Evolutionary conservation across 257 asterid genomes (phyloP).

Genomic region (Nicotiana otophora): DNA sequence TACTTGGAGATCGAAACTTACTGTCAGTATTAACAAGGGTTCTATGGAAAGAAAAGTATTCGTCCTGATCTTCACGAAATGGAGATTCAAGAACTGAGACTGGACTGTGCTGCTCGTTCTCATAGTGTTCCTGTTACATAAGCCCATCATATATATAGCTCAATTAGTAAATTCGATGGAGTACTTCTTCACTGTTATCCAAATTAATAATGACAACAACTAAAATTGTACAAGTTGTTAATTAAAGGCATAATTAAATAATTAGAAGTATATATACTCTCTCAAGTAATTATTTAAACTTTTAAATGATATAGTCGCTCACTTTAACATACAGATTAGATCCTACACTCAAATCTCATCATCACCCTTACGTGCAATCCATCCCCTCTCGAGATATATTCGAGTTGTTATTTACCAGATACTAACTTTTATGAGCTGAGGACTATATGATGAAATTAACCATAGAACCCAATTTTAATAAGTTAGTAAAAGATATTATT

Average conservation of each 20-base stretch:
- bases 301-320: no score
- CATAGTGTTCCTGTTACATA: conserved; percentile 37
- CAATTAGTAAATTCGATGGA: neutral
- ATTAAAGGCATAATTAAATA: no score
- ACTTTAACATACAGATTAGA: no score
- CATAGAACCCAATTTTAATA: no score
- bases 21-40: conserved; percentile 16
- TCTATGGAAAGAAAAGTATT: conserved; percentile 19
- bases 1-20: conserved; percentile 5
- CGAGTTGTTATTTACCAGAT: neutral
- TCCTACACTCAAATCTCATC: no score
- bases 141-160: neutral
- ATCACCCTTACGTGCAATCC: no score
- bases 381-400: neutral
- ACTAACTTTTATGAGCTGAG: no score
- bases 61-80: conserved; percentile 33
- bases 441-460: neutral
- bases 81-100: conserved; percentile 71
- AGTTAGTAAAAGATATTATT: neutral
- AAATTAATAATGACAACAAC: neutral
- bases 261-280: no score
- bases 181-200: neutral
- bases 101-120: conserved; percentile 63
- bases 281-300: no score
- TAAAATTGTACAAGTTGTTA: neutral